Conservation (phyloP, 805 yeast genomes). For the Cyberlindnera japonica region DNA sequence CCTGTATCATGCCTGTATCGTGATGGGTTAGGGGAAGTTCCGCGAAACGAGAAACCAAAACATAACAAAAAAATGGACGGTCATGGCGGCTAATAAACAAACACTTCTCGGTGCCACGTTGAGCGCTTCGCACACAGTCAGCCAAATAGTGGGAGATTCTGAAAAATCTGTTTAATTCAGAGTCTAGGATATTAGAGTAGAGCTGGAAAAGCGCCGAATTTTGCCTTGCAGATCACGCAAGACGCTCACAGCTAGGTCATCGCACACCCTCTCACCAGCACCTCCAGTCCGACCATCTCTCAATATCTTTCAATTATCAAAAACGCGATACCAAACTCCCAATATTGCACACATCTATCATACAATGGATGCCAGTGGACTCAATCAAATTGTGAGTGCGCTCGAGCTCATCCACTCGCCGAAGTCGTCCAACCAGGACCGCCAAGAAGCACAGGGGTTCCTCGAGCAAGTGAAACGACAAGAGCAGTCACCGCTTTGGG, state of each 20-base stretch:
- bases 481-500: conserved; percentile 89
- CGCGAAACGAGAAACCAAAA: conserved; percentile 1
- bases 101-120: too few relatives aligned
- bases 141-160: too few relatives aligned
- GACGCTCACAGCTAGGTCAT: too few relatives aligned
- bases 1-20: background rate
- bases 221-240: too few relatives aligned
- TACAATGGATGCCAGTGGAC: conserved; percentile 62
- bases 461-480: conserved; percentile 72
- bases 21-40: background rate
- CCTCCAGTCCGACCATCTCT: too few relatives aligned
- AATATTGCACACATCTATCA: background rate
- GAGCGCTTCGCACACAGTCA: too few relatives aligned
- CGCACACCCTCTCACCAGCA: too few relatives aligned
- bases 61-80: conserved; percentile 1
- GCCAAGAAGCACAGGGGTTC: conserved; percentile 58
- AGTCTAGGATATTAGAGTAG: too few relatives aligned
- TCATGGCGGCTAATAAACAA: conserved; percentile 1
- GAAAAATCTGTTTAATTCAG: too few relatives aligned
- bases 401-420: conserved; percentile 71
- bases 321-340: background rate
- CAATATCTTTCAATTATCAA: too few relatives aligned
- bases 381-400: conserved; percentile 72
- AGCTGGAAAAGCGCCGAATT: too few relatives aligned
- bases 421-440: conserved; percentile 52